Evolutionary conservation across 805 yeast genomes (phyloP).

Genomic region (Cyberlindnera mississippiensis): DNA sequence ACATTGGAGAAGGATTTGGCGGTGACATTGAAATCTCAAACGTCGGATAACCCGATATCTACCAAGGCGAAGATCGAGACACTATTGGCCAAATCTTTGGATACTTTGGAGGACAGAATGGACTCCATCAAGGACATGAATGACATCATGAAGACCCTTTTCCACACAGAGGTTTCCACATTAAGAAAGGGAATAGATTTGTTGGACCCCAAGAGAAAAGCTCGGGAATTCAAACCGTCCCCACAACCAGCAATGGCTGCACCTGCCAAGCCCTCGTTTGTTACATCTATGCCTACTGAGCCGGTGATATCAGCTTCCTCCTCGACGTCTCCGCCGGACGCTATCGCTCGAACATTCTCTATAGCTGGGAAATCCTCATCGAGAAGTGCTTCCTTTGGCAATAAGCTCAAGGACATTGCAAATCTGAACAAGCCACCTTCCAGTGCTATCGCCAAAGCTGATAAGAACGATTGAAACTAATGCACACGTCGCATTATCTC

Average conservation of each 20-base stretch:
- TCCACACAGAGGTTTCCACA: constrained; percentile 18
- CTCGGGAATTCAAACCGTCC: constrained; percentile 6
- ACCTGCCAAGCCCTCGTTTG: constrained; percentile 6
- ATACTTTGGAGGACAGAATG: constrained; percentile 12
- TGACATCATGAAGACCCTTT: constrained; percentile 14
- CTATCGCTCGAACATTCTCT: not conserved
- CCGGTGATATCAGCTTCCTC: constrained; percentile 15
- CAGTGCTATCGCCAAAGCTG: constrained; percentile 5
- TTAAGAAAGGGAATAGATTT: constrained; percentile 17
- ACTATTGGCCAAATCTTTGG: constrained; percentile 4
- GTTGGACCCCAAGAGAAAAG: constrained; percentile 12
- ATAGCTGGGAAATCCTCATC: not conserved
- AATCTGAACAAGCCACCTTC: not conserved
- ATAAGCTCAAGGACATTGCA: constrained; percentile 15
- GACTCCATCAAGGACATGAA: constrained; percentile 10
- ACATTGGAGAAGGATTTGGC: constrained; percentile 19
- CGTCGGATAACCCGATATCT: not conserved
- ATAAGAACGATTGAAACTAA: constrained; percentile 9
- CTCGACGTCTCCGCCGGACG: too few relatives aligned
- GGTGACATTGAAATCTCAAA: constrained; percentile 16
- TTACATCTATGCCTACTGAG: constrained; percentile 6
- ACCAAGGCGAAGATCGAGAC: constrained; percentile 13
- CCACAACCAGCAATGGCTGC: constrained; percentile 9
- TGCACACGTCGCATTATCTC: not conserved
- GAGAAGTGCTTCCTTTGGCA: constrained; percentile 6